Evolutionary conservation across 768 basidiomycete genomes (phyloP), one percentile per base, ranked within the genome.

Genomic region (Lentinula sp.): DNA sequence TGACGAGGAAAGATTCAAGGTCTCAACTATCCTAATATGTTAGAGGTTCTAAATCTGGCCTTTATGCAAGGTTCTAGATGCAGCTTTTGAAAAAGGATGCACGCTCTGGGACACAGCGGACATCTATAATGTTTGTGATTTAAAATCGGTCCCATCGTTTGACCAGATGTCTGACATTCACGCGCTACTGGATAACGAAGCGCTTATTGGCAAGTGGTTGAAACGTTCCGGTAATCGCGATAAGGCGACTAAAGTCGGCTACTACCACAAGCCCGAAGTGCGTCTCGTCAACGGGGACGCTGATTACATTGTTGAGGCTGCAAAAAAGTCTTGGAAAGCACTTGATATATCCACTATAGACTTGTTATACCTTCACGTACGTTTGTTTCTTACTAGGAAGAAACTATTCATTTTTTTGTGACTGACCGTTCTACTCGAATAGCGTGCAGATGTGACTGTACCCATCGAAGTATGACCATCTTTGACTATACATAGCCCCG

Each of bases 1-100:
- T 5, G 82, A 84, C 58, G 80, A 83, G 62, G 81, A 82, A 51
- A 75, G 82, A 2, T 73, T 84, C 61, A 81, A 79, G 73, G 80
- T 28, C 28, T 28, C 28, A 28, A 3, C 3, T 28, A 3, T 28
- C 28, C 28, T 3, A 28, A 3, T 28, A 28, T 28, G 28, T 28
- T 2, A 28, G 28, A 28, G 28, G 3, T 28, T 28, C 28, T 28
- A 3, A 28, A 28, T 2, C 28, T 28, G 3, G 3, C 5, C 43
- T 23, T 54, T 16, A 6, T 39, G 33, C 50, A 42, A 79, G 77
- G 61, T 81, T 33, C 68, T 81, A 6, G 79, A 81, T 51, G 70
- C 69, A 1, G 68, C 74, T 1, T 73, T 76, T 49, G 70, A 71
- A 33, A 60, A 50, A 6, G 79, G 79, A 10, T 76, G 74, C 61